Evolutionary conservation across 2,329 filamentous ascomycete genomes (phyloP).

Genomic region (Fusarium virguliforme): DNA sequence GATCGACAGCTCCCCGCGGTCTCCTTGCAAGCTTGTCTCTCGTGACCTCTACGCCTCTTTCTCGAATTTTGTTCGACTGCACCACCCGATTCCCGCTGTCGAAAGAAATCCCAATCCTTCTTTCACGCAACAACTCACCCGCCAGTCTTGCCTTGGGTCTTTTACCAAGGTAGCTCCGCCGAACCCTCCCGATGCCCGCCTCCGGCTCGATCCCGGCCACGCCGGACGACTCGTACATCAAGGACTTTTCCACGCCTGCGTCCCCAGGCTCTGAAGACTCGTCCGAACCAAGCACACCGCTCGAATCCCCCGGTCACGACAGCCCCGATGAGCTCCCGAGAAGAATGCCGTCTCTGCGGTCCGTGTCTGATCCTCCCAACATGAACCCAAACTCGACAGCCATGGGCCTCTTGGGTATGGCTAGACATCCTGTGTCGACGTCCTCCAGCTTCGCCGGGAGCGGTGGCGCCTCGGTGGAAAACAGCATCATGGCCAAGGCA

Average conservation of each 20-base stretch:
- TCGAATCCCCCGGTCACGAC: slow-evolving; percentile 59
- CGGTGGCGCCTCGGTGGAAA: slow-evolving; percentile 55
- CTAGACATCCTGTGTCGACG: slow-evolving; percentile 67
- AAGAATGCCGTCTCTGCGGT: slow-evolving; percentile 73
- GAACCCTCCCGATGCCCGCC: slow-evolving; percentile 45
- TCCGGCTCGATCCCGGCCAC: slow-evolving; percentile 62
- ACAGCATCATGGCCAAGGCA: slow-evolving; percentile 65
- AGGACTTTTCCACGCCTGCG: slow-evolving; percentile 57
- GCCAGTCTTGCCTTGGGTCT: slow-evolving; percentile 12
- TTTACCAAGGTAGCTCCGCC: slow-evolving; percentile 19
- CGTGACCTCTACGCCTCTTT: slow-evolving; percentile 40
- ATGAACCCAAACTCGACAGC: slow-evolving; percentile 91
- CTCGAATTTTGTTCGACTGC: slow-evolving; percentile 24
- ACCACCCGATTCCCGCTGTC: slow-evolving; percentile 19
- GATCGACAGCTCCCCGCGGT: slow-evolving; percentile 44
- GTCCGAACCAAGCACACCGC: slow-evolving; percentile 66
- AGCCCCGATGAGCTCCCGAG: slow-evolving; percentile 59
- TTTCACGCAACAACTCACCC: slow-evolving; percentile 6
- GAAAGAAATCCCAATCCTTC: slow-evolving; percentile 12
- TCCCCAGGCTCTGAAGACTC: slow-evolving; percentile 65
- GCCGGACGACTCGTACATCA: slow-evolving; percentile 63
- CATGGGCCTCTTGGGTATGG: slow-evolving; percentile 81
- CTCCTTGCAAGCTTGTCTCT: slow-evolving; percentile 29
- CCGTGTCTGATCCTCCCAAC: slow-evolving; percentile 71
- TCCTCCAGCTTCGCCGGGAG: slow-evolving; percentile 56